Conservation (phyloP, 2,329 filamentous ascomycete species). For the Colletotrichum sp. region DNA sequence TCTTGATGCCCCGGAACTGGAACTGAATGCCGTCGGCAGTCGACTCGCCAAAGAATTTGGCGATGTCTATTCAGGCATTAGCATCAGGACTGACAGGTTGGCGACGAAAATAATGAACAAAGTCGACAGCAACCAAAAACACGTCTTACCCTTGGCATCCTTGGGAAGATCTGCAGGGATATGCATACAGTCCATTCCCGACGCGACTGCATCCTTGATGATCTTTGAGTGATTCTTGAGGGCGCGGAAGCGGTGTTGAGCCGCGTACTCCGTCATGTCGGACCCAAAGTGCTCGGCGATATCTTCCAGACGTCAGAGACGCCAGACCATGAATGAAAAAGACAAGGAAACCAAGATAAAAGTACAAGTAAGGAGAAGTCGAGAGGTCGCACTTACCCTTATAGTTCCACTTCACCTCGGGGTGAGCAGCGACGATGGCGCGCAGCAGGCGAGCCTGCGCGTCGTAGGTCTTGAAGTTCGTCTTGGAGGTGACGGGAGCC, state of each 20-base stretch:
- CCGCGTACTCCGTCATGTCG: conserved; percentile 50
- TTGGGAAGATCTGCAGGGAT: conserved; percentile 40
- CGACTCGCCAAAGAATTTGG: conserved; percentile 64
- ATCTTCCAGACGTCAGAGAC: conserved; percentile 37
- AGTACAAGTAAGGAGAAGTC: not conserved
- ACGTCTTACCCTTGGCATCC: conserved; percentile 44
- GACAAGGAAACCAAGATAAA: not conserved
- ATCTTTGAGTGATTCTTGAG: conserved; percentile 47
- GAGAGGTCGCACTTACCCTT: conserved; percentile 53
- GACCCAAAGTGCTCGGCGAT: conserved; percentile 53
- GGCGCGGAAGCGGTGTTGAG: conserved; percentile 58
- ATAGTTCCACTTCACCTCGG: conserved; percentile 61
- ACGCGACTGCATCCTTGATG: conserved; percentile 38
- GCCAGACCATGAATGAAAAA: not conserved
- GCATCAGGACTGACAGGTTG: not conserved
- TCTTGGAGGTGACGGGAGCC: conserved; percentile 44
- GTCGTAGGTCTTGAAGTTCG: conserved; percentile 67
- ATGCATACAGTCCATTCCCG: conserved; percentile 47
- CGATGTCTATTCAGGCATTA: conserved; percentile 43
- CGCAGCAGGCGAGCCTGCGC: conserved; percentile 64
- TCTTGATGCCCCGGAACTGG: conserved; percentile 63
- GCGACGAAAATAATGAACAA: not conserved
- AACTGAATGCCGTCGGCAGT: conserved; percentile 64
- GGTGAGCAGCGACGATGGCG: conserved; percentile 64
- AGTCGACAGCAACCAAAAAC: not conserved